phyloP scores from a whole-genome alignment of 345 rosid genomes.

The thale cress (Arabidopsis thaliana) region DNA sequence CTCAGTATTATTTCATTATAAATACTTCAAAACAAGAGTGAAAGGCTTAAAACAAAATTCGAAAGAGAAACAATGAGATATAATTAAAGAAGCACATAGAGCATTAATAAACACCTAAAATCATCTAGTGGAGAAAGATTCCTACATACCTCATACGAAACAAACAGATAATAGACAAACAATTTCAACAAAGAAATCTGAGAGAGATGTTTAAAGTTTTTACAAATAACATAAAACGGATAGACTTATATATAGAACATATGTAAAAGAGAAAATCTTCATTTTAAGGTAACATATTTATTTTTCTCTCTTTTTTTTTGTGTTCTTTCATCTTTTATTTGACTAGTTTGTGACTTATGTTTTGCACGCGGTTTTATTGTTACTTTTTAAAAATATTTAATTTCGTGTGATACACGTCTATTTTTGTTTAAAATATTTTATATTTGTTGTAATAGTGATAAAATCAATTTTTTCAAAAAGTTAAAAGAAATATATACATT shows the following conservation, averaged over 20 bases:
- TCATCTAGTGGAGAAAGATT: neutral
- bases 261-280: neutral
- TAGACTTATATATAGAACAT: neutral
- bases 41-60: neutral
- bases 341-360: neutral
- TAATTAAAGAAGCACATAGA: neutral
- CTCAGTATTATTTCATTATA: neutral
- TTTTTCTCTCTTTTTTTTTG: neutral
- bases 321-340: conserved; percentile 1
- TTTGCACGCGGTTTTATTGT: neutral
- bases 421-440: neutral
- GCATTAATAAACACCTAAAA: neutral
- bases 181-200: neutral
- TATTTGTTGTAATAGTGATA: neutral
- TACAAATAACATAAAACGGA: neutral
- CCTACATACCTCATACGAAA: neutral
- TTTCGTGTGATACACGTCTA: neutral
- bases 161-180: too few species aligned
- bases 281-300: neutral
- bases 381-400: neutral
- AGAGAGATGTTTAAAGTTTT: neutral
- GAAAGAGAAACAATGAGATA: neutral
- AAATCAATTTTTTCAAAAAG: neutral
- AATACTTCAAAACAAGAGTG: neutral
- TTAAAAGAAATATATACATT: neutral